A percentile compares a stretch with the other conserved stretches of the same genome.
Conservation (phyloP, 2,329 filamentous ascomycete genomes). For the Fusarium sulawesiense region DNA sequence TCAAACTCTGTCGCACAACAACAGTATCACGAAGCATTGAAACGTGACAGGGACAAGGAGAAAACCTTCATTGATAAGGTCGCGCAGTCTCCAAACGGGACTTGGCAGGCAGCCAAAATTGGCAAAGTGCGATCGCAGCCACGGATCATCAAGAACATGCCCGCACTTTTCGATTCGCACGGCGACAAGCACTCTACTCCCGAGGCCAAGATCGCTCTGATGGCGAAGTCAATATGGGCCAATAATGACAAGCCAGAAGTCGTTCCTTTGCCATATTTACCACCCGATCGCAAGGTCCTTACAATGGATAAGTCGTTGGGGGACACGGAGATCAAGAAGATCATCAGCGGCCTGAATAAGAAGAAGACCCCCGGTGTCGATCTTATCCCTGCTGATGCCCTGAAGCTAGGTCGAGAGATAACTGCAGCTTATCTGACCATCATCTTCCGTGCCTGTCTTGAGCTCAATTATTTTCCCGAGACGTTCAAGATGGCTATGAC, state of each 20-base stretch:
- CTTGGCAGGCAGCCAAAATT: background rate
- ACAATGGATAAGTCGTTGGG: background rate
- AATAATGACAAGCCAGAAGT: background rate
- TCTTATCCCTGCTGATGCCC: constrained; percentile 4
- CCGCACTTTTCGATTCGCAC: no score
- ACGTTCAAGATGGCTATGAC: constrained; percentile 11
- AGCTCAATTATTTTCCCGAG: constrained; percentile 3
- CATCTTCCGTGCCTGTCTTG: constrained; percentile 14
- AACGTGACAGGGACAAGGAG: no score
- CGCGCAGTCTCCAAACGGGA: no score
- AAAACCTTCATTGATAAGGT: no score
- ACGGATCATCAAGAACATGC: background rate
- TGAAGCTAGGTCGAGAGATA: background rate
- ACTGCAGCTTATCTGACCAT: background rate
- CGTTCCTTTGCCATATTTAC: background rate
- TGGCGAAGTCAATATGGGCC: no score
- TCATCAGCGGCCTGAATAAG: background rate
- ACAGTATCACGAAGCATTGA: no score
- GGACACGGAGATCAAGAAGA: background rate
- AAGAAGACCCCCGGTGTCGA: constrained; percentile 11
- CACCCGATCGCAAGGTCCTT: background rate
- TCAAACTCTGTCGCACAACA: no score
- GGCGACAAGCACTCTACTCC: no score
- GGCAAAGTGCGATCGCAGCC: no score
- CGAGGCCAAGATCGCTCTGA: no score